Conservation (phyloP, 768 basidiomycete genomes). For the Pholiota microspora region DNA sequence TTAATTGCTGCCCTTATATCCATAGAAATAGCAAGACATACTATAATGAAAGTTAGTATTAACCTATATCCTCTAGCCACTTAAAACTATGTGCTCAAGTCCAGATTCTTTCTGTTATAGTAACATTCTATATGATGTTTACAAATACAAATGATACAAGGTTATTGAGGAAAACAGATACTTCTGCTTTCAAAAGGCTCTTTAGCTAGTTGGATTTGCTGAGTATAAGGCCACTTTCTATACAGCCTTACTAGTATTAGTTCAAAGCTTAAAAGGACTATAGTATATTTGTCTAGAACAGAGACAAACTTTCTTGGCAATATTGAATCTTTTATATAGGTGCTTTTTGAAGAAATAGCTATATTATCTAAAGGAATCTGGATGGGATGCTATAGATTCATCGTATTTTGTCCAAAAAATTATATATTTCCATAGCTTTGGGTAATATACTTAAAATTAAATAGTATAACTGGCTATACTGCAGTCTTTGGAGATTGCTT, state of each 20-base stretch:
- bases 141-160: slow-evolving; percentile 24
- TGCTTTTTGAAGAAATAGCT: slow-evolving; percentile 28
- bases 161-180: slow-evolving; percentile 23
- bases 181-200: slow-evolving; percentile 15
- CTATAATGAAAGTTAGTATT: slow-evolving; percentile 17
- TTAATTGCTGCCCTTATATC: slow-evolving; percentile 12
- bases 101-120: slow-evolving; percentile 19
- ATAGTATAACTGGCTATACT: slow-evolving; percentile 26
- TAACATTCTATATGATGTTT: slow-evolving; percentile 25
- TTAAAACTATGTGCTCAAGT: slow-evolving; percentile 18
- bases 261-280: too few species aligned
- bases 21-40: slow-evolving; percentile 7
- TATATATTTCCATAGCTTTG: slow-evolving; percentile 12
- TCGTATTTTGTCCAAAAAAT: slow-evolving; percentile 12
- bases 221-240: too few species aligned
- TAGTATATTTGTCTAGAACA: slow-evolving; percentile 24
- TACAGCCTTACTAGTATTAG: too few species aligned
- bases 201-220: slow-evolving; percentile 16
- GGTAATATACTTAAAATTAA: slow-evolving; percentile 33
- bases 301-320: slow-evolving; percentile 27
- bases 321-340: slow-evolving; percentile 24
- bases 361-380: slow-evolving; percentile 26
- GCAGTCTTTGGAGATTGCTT: slow-evolving; percentile 30
- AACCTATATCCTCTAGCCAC: neutral
- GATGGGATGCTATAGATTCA: slow-evolving; percentile 29